Percentiles rank a stretch among this genome's conserved stretches.
These are phyloP conservation scores for Dendryphion nanum DNA, from an alignment of 2,329 filamentous ascomycete genomes.

Conservation along the genomic window DNA sequence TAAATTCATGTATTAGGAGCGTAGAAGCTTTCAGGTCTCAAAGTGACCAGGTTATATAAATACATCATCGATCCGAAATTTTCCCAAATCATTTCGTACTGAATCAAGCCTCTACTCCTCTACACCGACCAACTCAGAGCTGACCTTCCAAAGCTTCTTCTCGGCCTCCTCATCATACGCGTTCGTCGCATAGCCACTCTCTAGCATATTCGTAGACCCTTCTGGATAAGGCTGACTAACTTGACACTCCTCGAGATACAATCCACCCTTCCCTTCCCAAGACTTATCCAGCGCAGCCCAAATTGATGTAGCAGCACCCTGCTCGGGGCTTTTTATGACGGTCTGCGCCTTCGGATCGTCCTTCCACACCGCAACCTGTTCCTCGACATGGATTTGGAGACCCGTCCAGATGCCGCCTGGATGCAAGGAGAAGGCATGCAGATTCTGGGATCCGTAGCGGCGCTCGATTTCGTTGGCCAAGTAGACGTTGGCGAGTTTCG, in stretches of 20 bases:
- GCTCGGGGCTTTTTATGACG: slow-evolving; percentile 28
- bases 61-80: too few relatives aligned
- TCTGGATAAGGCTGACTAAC: slow-evolving; percentile 25
- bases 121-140: slow-evolving; percentile 13
- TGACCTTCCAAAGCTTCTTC: slow-evolving; percentile 28
- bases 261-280: slow-evolving; percentile 48
- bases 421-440: slow-evolving; percentile 48
- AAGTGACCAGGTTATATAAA: too few relatives aligned
- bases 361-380: slow-evolving; percentile 8
- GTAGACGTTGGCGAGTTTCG: slow-evolving; percentile 53
- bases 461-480: slow-evolving; percentile 53
- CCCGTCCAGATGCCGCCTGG: slow-evolving; percentile 48
- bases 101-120: too few relatives aligned
- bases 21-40: too few relatives aligned
- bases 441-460: slow-evolving; percentile 42
- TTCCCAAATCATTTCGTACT: too few relatives aligned
- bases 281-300: slow-evolving; percentile 45
- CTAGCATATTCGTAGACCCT: slow-evolving; percentile 5
- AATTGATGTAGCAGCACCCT: slow-evolving; percentile 51
- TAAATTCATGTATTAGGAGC: too few relatives aligned
- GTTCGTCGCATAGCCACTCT: slow-evolving; percentile 23
- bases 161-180: slow-evolving; percentile 28
- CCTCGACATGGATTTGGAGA: slow-evolving; percentile 15
- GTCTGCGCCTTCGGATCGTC: slow-evolving; percentile 6
- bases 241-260: slow-evolving; percentile 43